These are phyloP conservation scores for Metarhizium robertsii DNA, from an alignment of 2,329 filamentous ascomycete genomes.

Conservation along the genomic window DNA sequence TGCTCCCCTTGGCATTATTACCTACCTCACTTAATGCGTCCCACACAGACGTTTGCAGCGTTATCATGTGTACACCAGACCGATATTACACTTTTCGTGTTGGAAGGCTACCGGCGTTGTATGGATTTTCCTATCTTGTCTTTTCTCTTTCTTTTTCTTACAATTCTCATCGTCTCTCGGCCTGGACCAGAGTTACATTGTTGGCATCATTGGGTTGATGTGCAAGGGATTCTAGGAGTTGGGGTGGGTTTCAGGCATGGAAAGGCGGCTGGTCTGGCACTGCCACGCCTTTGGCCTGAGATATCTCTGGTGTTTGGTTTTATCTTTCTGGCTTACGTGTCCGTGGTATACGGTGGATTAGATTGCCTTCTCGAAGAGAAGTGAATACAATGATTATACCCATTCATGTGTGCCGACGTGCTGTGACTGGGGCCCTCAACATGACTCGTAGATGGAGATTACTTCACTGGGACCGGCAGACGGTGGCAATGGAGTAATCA, in stretches of 20 bases:
- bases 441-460: no score
- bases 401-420: no score
- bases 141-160: not conserved
- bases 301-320: slow-evolving; percentile 3
- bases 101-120: not conserved
- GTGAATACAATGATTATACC: not conserved
- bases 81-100: not conserved
- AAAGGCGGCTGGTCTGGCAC: slow-evolving; percentile 1
- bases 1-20: not conserved
- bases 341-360: not conserved
- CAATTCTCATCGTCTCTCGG: not conserved
- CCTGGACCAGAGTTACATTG: not conserved
- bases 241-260: slow-evolving; percentile 1
- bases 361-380: not conserved
- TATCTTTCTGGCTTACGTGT: not conserved
- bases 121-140: slow-evolving; percentile 1
- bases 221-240: slow-evolving; percentile 2
- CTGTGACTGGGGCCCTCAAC: no score
- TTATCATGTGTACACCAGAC: slow-evolving; percentile 2
- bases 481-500: no score
- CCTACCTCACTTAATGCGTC: slow-evolving; percentile 3
- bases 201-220: not conserved
- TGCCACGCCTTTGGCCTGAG: slow-evolving; percentile 1
- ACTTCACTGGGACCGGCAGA: no score
- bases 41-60: slow-evolving; percentile 3